phyloP scores from a whole-genome alignment of 2,329 filamentous ascomycete species.

The Talaromyces sp. region DNA sequence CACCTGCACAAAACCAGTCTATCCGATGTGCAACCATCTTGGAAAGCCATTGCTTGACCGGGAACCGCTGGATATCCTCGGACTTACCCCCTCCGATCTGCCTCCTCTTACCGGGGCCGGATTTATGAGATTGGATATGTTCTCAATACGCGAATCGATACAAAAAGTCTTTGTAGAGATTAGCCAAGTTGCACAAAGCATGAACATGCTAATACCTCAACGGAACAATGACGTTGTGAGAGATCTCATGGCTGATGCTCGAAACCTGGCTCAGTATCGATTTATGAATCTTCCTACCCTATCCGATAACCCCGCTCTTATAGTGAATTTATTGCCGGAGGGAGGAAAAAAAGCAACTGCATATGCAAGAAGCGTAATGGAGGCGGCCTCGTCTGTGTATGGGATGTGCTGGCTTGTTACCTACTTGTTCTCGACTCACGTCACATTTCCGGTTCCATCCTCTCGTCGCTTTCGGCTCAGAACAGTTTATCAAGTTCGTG shows the following conservation, averaged over 20 bases:
- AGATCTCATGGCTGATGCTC: slow-evolving; percentile 11
- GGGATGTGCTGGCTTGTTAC: slow-evolving; percentile 13
- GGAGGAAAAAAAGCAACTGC: background rate
- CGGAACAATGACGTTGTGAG: background rate
- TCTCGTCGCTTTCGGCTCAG: slow-evolving; percentile 9
- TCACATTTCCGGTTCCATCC: slow-evolving; percentile 13
- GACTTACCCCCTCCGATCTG: slow-evolving; percentile 1
- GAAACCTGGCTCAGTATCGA: slow-evolving; percentile 15
- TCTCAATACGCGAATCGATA: slow-evolving; percentile 7
- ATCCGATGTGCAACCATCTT: slow-evolving; percentile 8
- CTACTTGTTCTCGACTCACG: slow-evolving; percentile 12
- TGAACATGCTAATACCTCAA: slow-evolving; percentile 2
- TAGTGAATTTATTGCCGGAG: slow-evolving; percentile 2
- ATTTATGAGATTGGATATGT: slow-evolving; percentile 6
- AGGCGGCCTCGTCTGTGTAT: slow-evolving; percentile 9
- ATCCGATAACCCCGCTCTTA: background rate
- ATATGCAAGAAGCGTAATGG: background rate
- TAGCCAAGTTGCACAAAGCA: slow-evolving; percentile 11
- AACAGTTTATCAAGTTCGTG: slow-evolving; percentile 3
- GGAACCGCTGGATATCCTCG: slow-evolving; percentile 12
- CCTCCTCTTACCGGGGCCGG: slow-evolving; percentile 5
- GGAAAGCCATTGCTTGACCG: slow-evolving; percentile 1
- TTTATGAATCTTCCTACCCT: slow-evolving; percentile 10
- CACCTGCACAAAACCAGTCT: slow-evolving; percentile 12
- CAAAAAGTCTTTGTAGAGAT: slow-evolving; percentile 10